These are phyloP conservation scores for Colletotrichum trifolii DNA, from an alignment of 2,329 filamentous ascomycete species.

Conservation along the genomic window DNA sequence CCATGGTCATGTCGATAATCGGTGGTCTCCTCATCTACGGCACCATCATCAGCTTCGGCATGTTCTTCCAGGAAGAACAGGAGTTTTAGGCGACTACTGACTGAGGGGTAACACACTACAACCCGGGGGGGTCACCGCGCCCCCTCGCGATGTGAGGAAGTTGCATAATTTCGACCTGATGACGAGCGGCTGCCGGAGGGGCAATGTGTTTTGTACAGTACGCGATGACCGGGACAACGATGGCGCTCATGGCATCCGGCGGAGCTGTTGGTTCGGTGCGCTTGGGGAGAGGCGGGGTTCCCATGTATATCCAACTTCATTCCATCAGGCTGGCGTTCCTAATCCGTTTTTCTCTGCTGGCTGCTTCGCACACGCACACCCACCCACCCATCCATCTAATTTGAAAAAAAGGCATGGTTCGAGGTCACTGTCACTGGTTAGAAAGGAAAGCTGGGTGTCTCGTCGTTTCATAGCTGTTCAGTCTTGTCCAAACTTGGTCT, in stretches of 20 bases:
- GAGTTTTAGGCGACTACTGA: slow-evolving; percentile 74
- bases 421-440: background rate
- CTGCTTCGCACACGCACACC: no score
- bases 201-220: slow-evolving; percentile 31
- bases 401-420: background rate
- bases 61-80: slow-evolving; percentile 98
- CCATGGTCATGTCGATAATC: slow-evolving; percentile 94
- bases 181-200: background rate
- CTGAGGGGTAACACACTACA: no score
- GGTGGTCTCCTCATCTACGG: slow-evolving; percentile 96
- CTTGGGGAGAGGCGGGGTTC: slow-evolving; percentile 12
- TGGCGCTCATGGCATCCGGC: slow-evolving; percentile 29
- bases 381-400: slow-evolving; percentile 17
- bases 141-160: no score
- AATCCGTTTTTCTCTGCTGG: slow-evolving; percentile 4
- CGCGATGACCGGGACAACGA: slow-evolving; percentile 17
- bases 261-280: slow-evolving; percentile 17
- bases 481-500: background rate
- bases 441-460: background rate
- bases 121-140: background rate
- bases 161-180: slow-evolving; percentile 8
- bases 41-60: slow-evolving; percentile 96
- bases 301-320: slow-evolving; percentile 36
- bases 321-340: slow-evolving; percentile 32
- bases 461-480: background rate